phyloP scores from a whole-genome alignment of 345 rosid species.

The Populus deltoides region DNA sequence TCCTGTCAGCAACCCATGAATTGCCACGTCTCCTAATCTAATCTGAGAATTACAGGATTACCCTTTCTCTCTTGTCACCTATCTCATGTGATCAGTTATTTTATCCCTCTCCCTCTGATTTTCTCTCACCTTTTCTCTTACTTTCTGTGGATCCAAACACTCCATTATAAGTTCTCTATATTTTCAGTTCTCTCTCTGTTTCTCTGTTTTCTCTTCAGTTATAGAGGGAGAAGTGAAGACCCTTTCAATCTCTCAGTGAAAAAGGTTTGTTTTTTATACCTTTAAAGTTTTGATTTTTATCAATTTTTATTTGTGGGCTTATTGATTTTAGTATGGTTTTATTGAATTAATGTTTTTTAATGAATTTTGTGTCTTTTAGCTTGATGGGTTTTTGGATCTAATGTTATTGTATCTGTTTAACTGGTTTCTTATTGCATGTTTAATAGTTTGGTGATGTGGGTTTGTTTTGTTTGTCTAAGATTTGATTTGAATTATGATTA shows the following conservation, averaged over 20 bases:
- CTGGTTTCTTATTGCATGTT: neutral
- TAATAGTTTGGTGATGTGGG: neutral
- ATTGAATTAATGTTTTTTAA: neutral
- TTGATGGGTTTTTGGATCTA: constrained; percentile 32
- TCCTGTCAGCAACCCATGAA: neutral
- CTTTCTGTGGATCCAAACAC: constrained; percentile 34
- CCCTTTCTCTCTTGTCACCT: constrained; percentile 11
- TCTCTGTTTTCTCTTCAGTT: constrained; percentile 15
- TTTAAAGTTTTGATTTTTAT: neutral
- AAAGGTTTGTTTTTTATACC: constrained; percentile 31
- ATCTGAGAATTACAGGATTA: constrained; percentile 18
- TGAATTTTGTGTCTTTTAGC: constrained; percentile 3
- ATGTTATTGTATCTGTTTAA: neutral
- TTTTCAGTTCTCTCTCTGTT: neutral
- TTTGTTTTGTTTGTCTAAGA: neutral
- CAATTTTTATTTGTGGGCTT: neutral
- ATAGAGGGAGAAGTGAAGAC: constrained; percentile 1
- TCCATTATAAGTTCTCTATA: neutral
- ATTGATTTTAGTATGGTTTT: neutral
- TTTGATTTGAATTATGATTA: constrained; percentile 3
- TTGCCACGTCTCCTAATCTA: constrained; percentile 23
- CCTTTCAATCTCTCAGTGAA: constrained; percentile 6
- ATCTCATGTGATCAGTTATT: constrained; percentile 34
- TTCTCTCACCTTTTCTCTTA: constrained; percentile 5
- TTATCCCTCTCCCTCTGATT: neutral